Percentiles rank a stretch among this genome's conserved stretches.
Conservation (phyloP, 2,329 filamentous ascomycete species). For the Sarocladiaceae sp. region DNA sequence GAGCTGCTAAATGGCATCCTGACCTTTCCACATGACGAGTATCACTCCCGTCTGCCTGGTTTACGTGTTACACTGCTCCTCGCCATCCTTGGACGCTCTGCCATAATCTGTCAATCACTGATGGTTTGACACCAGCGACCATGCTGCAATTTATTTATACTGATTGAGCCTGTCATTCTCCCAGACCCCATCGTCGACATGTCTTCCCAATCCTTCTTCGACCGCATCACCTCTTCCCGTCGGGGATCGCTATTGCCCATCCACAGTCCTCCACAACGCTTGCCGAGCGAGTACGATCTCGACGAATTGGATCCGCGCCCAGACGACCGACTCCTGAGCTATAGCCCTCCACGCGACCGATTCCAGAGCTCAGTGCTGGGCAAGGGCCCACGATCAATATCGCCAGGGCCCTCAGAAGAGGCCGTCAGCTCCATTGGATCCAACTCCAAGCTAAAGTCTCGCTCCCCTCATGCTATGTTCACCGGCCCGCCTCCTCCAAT, state of each 20-base stretch:
- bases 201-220: slow-evolving; percentile 24
- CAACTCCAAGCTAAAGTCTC: slow-evolving; percentile 25
- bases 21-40: background rate
- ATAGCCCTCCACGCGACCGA: slow-evolving; percentile 16
- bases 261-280: slow-evolving; percentile 19
- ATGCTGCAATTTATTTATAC: background rate
- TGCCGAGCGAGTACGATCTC: slow-evolving; percentile 32
- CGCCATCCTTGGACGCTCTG: no score
- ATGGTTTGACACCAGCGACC: no score
- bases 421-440: slow-evolving; percentile 25
- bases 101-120: no score
- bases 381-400: background rate
- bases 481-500: slow-evolving; percentile 49
- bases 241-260: slow-evolving; percentile 22
- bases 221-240: slow-evolving; percentile 16
- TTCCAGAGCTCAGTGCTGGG: background rate
- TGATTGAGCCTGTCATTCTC: no score
- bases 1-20: background rate
- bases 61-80: no score
- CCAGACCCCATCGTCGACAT: no score
- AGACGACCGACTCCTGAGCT: slow-evolving; percentile 21
- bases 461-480: slow-evolving; percentile 31
- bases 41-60: background rate
- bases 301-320: slow-evolving; percentile 33
- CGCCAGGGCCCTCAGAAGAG: background rate